Conservation (phyloP, 805 yeast species). For the Candida chilensis region DNA sequence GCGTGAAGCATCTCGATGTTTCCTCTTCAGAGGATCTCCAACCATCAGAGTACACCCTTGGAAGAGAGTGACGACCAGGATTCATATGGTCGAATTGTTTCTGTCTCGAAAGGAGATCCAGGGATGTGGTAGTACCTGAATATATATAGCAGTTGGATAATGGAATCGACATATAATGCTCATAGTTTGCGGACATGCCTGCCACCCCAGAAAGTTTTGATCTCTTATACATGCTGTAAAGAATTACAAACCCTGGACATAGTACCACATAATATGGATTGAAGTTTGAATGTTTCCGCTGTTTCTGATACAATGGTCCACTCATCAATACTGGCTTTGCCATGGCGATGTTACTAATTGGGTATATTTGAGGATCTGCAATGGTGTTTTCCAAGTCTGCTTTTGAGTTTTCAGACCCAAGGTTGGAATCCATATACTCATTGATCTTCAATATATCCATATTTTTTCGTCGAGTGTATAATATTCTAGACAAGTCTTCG, state of each 20-base stretch:
- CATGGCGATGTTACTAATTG: conserved; percentile 49
- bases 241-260: conserved; percentile 58
- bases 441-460: conserved; percentile 35
- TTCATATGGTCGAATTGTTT: conserved; percentile 34
- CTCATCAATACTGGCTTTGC: conserved; percentile 50
- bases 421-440: conserved; percentile 48
- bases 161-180: conserved; percentile 50
- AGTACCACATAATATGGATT: conserved; percentile 50
- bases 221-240: conserved; percentile 45
- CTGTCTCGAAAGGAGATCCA: conserved; percentile 43
- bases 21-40: conserved; percentile 80
- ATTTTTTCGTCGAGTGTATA: conserved; percentile 33
- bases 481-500: conserved; percentile 27
- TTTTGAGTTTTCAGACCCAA: conserved; percentile 26
- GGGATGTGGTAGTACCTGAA: conserved; percentile 53
- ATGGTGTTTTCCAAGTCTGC: conserved; percentile 45
- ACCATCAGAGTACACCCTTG: conserved; percentile 74
- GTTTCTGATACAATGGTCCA: conserved; percentile 65
- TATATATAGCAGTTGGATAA: conserved; percentile 65
- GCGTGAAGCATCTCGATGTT: conserved; percentile 62
- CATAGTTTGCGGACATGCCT: conserved; percentile 37
- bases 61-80: conserved; percentile 52
- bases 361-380: conserved; percentile 45
- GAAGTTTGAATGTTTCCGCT: conserved; percentile 62
- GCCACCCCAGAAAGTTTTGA: conserved; percentile 33